Conservation (phyloP, 495 filamentous ascomycete species). For the Aspergillus baeticus region DNA sequence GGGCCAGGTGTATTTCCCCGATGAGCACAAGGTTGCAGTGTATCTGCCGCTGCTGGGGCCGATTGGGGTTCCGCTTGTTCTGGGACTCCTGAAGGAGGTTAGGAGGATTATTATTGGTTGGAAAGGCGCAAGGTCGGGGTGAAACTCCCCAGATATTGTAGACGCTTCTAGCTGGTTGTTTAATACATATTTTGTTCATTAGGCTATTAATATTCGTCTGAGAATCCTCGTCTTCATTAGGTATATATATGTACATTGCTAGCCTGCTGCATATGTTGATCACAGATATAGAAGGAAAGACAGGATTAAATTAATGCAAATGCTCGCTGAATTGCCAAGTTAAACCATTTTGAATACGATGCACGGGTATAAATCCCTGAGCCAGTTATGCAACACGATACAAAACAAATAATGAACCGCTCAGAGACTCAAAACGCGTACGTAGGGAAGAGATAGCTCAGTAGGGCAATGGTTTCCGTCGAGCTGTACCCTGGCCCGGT, state of each 20-base stretch:
- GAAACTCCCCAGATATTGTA: background rate
- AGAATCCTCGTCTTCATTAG: background rate
- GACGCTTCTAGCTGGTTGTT: too few species aligned
- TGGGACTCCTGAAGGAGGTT: constrained; percentile 79
- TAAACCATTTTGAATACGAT: too few species aligned
- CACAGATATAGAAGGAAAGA: too few species aligned
- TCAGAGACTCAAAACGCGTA: background rate
- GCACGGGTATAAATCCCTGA: too few species aligned
- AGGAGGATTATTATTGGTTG: constrained; percentile 47
- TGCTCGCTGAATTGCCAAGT: too few species aligned
- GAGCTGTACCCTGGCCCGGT: background rate
- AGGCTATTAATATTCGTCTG: background rate
- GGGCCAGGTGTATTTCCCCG: constrained; percentile 94
- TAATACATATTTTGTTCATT: background rate
- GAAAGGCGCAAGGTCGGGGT: constrained; percentile 27
- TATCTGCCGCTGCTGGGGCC: constrained; percentile 91
- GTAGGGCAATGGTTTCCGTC: background rate
- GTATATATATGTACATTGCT: constrained; percentile 3
- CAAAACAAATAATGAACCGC: too few species aligned
- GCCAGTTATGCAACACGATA: too few species aligned
- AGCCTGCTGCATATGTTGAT: background rate
- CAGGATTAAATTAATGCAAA: too few species aligned
- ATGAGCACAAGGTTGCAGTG: constrained; percentile 98
- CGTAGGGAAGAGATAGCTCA: background rate
- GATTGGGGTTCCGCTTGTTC: constrained; percentile 83